Base-by-base conservation (phyloP, 1,284 basidiomycete genomes). In the Tilletia indica region DNA sequence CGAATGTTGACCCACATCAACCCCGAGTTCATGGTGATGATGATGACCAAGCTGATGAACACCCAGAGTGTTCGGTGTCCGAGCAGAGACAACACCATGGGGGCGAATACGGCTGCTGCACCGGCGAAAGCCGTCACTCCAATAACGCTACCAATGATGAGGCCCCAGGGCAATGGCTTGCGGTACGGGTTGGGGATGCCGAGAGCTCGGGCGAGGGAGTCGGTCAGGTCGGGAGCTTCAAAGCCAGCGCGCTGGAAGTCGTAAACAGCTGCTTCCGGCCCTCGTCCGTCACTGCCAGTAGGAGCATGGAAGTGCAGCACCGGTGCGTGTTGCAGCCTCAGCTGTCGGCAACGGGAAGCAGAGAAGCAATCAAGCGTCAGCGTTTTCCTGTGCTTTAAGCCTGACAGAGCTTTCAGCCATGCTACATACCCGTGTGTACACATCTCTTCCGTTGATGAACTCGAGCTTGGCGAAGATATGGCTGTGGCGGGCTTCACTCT, bases 1-100 rank as follows among this genome's bases (percentile, higher is more conserved):
- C 96, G 90, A 80, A 99, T 99, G 75, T 91, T 91, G 78, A 93
- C 93, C 87, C 97, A 99, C 97, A 99, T 99, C 87, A 91, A 92
- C 3, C 82, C 82, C 0, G 78, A 77, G 56, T 74, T 81, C 73
- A 80, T 81, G 14, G 88, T 48, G 67, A 80, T 74, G 61, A 84
- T 78, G 25, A 72, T 73, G 1, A 70, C 74, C 25, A 84, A 67
- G 47, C 70, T 73, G 31, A 79, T 66, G 16, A 80, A 34, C 75
- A 77, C 74, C 77, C 72, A 80, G 56, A 71, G 75, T 48, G 73
- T 78, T 25, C 51, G 54, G 49, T 64, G 73, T 16, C 45, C 69
- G 42, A 73, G 71, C 16, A 78, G 38, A 11, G 21, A 47, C 4
- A 58, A 31, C 4, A 68, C n/a, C n/a, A 34, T 31, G 21, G 67